Evolutionary conservation across 768 basidiomycete species (phyloP).

Genomic region (Leccinum boreale): DNA sequence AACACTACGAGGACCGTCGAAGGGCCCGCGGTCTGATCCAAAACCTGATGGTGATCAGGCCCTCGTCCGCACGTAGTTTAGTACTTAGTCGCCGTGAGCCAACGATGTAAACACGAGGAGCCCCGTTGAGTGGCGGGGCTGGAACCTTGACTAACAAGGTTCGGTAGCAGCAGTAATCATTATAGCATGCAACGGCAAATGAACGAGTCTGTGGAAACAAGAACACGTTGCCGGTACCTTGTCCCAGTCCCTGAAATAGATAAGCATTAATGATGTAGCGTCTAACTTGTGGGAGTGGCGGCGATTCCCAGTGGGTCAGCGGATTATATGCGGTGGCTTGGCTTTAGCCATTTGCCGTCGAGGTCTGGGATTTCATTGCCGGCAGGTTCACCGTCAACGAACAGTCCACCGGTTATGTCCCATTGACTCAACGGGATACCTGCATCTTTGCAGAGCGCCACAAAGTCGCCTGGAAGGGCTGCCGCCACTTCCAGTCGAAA

Average conservation of each 20-base stretch:
- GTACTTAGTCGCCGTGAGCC: slow-evolving; percentile 20
- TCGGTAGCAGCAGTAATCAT: slow-evolving; percentile 15
- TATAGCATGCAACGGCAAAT: slow-evolving; percentile 8
- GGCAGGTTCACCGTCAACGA: slow-evolving; percentile 40
- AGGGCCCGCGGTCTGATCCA: slow-evolving; percentile 1
- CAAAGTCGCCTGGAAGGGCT: slow-evolving; percentile 57
- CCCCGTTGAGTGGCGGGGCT: slow-evolving; percentile 20
- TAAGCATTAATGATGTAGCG: background rate
- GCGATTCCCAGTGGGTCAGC: slow-evolving; percentile 5
- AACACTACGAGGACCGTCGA: slow-evolving; percentile 9
- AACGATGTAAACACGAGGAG: slow-evolving; percentile 30
- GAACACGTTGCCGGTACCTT: slow-evolving; percentile 16
- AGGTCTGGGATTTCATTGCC: slow-evolving; percentile 36
- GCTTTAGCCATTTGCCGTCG: slow-evolving; percentile 35
- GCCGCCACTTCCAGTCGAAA: slow-evolving; percentile 53
- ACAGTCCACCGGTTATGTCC: slow-evolving; percentile 44
- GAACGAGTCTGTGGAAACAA: slow-evolving; percentile 12
- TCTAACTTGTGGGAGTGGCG: slow-evolving; percentile 3
- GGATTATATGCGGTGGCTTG: slow-evolving; percentile 10
- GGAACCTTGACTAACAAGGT: slow-evolving; percentile 24
- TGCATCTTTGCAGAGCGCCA: slow-evolving; percentile 44
- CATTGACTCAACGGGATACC: slow-evolving; percentile 39
- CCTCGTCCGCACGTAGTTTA: slow-evolving; percentile 13
- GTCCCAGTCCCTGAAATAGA: slow-evolving; percentile 7
- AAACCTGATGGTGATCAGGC: slow-evolving; percentile 15